These are phyloP conservation scores for Eutrema heterophyllum DNA, from an alignment of 345 rosid genomes.

Conservation along the genomic window DNA sequence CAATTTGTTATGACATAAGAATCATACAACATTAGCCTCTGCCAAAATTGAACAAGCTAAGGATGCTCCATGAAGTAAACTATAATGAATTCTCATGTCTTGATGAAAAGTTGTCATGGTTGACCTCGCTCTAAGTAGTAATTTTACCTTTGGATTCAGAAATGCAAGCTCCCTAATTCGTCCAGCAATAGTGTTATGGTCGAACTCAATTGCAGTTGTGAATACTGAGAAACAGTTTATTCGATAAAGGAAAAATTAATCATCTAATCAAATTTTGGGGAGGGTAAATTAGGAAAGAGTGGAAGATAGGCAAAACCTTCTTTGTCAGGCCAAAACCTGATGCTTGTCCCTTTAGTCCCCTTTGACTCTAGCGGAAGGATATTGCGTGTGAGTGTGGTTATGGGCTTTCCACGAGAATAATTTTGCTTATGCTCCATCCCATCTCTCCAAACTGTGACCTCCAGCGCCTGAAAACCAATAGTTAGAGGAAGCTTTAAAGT, in stretches of 20 bases:
- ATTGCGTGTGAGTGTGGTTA: slow-evolving; percentile 45
- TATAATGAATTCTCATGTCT: neutral
- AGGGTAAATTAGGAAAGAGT: slow-evolving; percentile 4
- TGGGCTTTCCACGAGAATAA: slow-evolving; percentile 90
- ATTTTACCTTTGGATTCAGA: slow-evolving; percentile 77
- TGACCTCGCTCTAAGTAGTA: neutral
- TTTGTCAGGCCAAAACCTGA: slow-evolving; percentile 97
- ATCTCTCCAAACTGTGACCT: slow-evolving; percentile 90
- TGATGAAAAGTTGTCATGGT: neutral
- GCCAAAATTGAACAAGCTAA: slow-evolving; percentile 1
- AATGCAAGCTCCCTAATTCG: slow-evolving; percentile 97
- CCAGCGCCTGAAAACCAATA: slow-evolving; percentile 52
- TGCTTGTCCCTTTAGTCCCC: slow-evolving; percentile 60
- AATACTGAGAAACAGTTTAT: slow-evolving; percentile 51
- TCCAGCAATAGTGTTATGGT: slow-evolving; percentile 78
- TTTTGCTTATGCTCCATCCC: slow-evolving; percentile 72
- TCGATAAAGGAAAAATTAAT: slow-evolving; percentile 5
- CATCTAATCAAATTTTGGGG: slow-evolving; percentile 12
- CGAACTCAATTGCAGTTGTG: slow-evolving; percentile 82
- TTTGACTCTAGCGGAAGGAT: slow-evolving; percentile 56
- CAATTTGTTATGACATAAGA: neutral
- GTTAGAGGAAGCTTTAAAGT: neutral
- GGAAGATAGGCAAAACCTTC: slow-evolving; percentile 50
- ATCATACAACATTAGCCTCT: slow-evolving; percentile 4
- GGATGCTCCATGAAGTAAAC: slow-evolving; percentile 13